Percentiles rank a stretch among this genome's conserved stretches.
These are phyloP conservation scores for Geum urbanum DNA, from an alignment of 306 rosid genomes.

Conservation along the genomic window DNA sequence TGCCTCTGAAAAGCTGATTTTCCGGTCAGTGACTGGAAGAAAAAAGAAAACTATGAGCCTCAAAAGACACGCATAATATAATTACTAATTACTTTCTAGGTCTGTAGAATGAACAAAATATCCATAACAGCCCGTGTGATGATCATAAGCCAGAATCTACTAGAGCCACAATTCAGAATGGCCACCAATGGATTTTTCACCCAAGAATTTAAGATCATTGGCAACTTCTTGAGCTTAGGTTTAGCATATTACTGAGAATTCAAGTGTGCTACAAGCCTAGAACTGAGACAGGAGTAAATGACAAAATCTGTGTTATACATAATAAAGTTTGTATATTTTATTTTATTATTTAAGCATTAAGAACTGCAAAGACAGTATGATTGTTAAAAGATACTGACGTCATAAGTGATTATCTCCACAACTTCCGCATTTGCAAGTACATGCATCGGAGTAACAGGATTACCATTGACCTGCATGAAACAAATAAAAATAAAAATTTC, in stretches of 20 bases:
- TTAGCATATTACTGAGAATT: neutral
- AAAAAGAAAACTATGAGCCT: constrained; percentile 24
- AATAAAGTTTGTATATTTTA: neutral
- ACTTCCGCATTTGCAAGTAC: constrained; percentile 96
- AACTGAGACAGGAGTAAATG: neutral
- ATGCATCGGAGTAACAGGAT: constrained; percentile 79
- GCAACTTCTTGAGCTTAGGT: neutral
- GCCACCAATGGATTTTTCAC: neutral
- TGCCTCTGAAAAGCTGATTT: constrained; percentile 97
- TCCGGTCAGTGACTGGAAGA: constrained; percentile 84
- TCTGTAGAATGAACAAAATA: neutral
- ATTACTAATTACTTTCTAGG: neutral
- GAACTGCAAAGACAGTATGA: constrained; percentile 6
- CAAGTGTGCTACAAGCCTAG: neutral
- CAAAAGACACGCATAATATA: constrained; percentile 11
- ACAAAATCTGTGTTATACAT: neutral
- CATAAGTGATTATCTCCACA: constrained; percentile 94
- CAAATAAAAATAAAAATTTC: constrained; percentile 21
- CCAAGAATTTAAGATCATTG: neutral
- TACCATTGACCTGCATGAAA: constrained; percentile 85
- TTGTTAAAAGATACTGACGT: constrained; percentile 54
- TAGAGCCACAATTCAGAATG: neutral
- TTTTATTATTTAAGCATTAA: neutral
- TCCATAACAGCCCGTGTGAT: neutral
- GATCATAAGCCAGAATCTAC: neutral